phyloP scores from a whole-genome alignment of 257 asterid species.

The Solanum microdontum region DNA sequence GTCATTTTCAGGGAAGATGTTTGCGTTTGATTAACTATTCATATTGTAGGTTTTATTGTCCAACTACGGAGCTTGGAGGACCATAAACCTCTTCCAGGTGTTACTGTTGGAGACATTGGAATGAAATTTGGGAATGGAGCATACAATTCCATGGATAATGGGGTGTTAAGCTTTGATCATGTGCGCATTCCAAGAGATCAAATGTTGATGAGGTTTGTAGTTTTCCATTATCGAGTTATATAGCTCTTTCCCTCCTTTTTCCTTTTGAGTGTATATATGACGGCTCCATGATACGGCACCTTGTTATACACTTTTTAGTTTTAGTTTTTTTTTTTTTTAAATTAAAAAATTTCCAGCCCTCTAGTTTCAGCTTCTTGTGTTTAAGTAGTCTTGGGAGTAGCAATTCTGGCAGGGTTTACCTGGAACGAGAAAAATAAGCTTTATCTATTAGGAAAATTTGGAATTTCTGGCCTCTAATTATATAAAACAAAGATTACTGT shows the following conservation, averaged over 20 bases:
- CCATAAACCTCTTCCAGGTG: slow-evolving; percentile 80
- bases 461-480: not conserved
- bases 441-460: not conserved
- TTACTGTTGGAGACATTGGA: slow-evolving; percentile 93
- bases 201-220: slow-evolving; percentile 82
- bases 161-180: slow-evolving; percentile 75
- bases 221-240: not conserved
- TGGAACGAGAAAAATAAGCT: not conserved
- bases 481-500: not conserved
- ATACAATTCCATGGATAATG: slow-evolving; percentile 95
- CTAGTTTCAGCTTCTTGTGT: not conserved
- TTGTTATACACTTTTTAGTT: not conserved
- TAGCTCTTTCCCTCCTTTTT: not conserved
- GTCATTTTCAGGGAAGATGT: not conserved
- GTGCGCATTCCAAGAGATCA: slow-evolving; percentile 94
- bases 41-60: slow-evolving; percentile 65
- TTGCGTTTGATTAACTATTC: not conserved
- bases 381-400: not conserved
- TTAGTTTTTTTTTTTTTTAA: too few species aligned
- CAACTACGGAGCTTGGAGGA: slow-evolving; percentile 89
- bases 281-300: not conserved
- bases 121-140: slow-evolving; percentile 98
- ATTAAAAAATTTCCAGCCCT: not conserved
- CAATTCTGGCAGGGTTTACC: not conserved
- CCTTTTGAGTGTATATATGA: not conserved